phyloP scores from a whole-genome alignment of 805 yeast genomes.

The Pichia cephalocereana region DNA sequence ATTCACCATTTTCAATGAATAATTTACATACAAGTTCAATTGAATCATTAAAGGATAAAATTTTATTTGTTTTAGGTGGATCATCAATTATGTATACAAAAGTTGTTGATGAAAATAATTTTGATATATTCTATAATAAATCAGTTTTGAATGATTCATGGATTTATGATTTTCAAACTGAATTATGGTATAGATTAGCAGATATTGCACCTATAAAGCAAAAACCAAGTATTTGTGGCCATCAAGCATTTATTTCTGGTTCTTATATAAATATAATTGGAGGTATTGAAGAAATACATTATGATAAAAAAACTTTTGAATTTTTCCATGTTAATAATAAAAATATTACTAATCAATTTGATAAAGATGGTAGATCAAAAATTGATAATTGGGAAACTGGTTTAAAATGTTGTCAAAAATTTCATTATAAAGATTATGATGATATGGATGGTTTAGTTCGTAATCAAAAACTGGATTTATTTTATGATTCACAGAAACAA shows the following conservation, averaged over 20 bases:
- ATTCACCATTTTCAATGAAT: not conserved
- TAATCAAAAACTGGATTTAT: not conserved
- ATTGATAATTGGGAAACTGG: conserved; percentile 1
- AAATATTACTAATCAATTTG: not conserved
- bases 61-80: conserved; percentile 26
- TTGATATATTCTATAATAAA: conserved; percentile 10
- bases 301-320: not conserved
- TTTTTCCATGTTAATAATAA: not conserved
- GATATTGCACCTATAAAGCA: conserved; percentile 9
- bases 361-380: not conserved
- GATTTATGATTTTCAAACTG: conserved; percentile 38
- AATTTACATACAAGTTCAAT: conserved; percentile 3
- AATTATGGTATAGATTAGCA: conserved; percentile 29
- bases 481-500: no score
- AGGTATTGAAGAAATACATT: conserved; percentile 16
- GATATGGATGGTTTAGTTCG: not conserved
- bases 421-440: conserved; percentile 1
- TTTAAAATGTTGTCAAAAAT: not conserved
- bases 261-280: conserved; percentile 18
- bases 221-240: conserved; percentile 20
- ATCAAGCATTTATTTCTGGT: conserved; percentile 13
- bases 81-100: conserved; percentile 21
- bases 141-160: conserved; percentile 39
- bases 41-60: conserved; percentile 11
- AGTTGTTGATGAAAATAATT: conserved; percentile 14